These are phyloP conservation scores for Rhynchospora breviuscula DNA, from an alignment of 176 grass and related monocot species.

Conservation along the genomic window DNA sequence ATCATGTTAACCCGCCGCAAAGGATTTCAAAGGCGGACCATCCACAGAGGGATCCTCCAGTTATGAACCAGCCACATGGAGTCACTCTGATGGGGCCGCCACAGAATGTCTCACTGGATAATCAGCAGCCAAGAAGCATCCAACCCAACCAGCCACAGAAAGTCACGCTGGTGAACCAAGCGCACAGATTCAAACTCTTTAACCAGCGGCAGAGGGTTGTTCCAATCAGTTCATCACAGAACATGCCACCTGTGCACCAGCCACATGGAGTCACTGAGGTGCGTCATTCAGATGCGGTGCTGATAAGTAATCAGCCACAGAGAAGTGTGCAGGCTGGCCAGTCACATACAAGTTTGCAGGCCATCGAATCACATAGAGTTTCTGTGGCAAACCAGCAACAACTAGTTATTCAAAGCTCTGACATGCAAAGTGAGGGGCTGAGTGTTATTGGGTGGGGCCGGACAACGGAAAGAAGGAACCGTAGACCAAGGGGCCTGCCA, in stretches of 20 bases:
- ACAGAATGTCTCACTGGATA: neutral
- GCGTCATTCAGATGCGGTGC: neutral
- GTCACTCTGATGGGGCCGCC: neutral
- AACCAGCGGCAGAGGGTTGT: neutral
- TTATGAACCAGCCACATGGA: neutral
- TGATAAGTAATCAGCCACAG: neutral
- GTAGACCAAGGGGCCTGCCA: slow-evolving; percentile 50
- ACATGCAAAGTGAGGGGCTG: slow-evolving; percentile 41
- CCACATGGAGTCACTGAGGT: neutral
- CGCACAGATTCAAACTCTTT: neutral
- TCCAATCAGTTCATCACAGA: neutral
- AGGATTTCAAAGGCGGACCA: neutral
- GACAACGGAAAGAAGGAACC: slow-evolving; percentile 62
- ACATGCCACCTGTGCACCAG: neutral
- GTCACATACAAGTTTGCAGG: neutral
- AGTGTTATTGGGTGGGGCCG: slow-evolving; percentile 77
- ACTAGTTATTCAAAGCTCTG: neutral
- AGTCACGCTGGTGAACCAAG: slow-evolving; percentile 11
- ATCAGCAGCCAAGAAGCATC: neutral
- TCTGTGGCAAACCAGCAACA: neutral
- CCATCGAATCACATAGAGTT: neutral
- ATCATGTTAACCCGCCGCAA: neutral
- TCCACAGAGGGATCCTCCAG: neutral
- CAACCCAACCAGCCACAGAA: neutral
- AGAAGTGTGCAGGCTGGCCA: neutral